Conservation (phyloP, 805 yeast species). For the Kuraishia piskuri region DNA sequence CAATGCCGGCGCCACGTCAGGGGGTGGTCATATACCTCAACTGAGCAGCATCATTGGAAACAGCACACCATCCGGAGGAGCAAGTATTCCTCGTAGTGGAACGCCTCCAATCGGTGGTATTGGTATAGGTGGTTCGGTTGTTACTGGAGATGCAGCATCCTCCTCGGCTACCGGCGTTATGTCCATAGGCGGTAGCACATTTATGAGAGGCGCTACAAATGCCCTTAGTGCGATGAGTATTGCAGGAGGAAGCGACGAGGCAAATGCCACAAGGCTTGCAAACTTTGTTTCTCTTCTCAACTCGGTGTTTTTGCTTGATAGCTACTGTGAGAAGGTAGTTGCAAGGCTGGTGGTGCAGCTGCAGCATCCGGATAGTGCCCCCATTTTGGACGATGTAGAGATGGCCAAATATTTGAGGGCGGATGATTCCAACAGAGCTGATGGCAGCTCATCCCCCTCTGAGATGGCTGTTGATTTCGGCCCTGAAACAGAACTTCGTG, state of each 20-base stretch:
- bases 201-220: slow-evolving; percentile 34
- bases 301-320: slow-evolving; percentile 49
- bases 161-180: slow-evolving; percentile 12
- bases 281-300: slow-evolving; percentile 64
- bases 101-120: slow-evolving; percentile 10
- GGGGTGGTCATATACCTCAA: background rate
- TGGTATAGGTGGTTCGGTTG: slow-evolving; percentile 12
- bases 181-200: slow-evolving; percentile 18
- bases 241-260: slow-evolving; percentile 27
- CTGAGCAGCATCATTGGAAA: slow-evolving; percentile 4
- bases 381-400: slow-evolving; percentile 24
- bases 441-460: slow-evolving; percentile 2
- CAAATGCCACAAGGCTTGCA: slow-evolving; percentile 38
- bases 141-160: slow-evolving; percentile 9
- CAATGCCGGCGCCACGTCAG: background rate
- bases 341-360: background rate
- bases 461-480: background rate
- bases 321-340: slow-evolving; percentile 28
- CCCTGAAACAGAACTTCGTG: background rate
- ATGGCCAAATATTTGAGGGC: slow-evolving; percentile 14
- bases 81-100: slow-evolving; percentile 15
- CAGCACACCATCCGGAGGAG: slow-evolving; percentile 14
- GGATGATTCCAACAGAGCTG: slow-evolving; percentile 10
- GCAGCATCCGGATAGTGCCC: slow-evolving; percentile 14
- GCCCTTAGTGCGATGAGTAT: slow-evolving; percentile 24